Evolutionary conservation across 352 stramenopile species (phyloP).

Genomic region (Pythium pyrilobum): DNA sequence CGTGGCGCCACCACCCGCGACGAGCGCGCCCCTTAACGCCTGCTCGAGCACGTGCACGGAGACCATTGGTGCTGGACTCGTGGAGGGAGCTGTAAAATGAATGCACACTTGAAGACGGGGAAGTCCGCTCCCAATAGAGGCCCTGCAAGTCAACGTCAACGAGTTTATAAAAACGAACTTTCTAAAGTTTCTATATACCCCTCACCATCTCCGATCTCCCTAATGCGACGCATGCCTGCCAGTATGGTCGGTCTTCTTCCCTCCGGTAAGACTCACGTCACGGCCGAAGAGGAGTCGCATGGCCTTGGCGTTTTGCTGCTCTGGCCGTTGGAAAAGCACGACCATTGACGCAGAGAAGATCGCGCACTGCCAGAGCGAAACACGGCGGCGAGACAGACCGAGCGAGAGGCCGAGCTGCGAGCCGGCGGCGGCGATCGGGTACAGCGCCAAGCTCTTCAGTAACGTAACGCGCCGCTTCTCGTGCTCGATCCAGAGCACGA

Average conservation of each 20-base stretch:
- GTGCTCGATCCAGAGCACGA: conserved; percentile 48
- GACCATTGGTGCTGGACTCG: conserved; percentile 18
- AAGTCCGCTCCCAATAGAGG: not conserved
- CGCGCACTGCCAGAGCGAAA: conserved; percentile 36
- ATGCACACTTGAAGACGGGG: not conserved
- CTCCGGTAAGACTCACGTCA: too few species aligned
- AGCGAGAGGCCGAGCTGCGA: conserved; percentile 8
- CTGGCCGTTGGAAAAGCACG: conserved; percentile 39
- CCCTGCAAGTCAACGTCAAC: too few species aligned
- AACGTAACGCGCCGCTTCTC: conserved; percentile 51
- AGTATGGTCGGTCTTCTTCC: too few species aligned
- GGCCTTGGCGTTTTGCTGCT: conserved; percentile 36
- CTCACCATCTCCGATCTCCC: too few species aligned
- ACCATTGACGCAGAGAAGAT: conserved; percentile 43
- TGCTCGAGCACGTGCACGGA: conserved; percentile 27
- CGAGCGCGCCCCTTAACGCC: conserved; percentile 30
- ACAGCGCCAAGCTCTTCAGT: conserved; percentile 61
- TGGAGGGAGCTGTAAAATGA: too few species aligned
- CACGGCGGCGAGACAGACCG: conserved; percentile 10
- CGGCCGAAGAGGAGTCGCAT: conserved; percentile 57
- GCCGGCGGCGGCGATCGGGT: conserved; percentile 35
- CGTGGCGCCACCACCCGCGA: conserved; percentile 27
- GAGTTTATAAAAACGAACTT: too few species aligned
- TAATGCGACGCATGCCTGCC: too few species aligned
- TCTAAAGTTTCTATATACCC: too few species aligned